These are phyloP conservation scores for Stipa capillata DNA, from an alignment of 176 grass and related monocot genomes.

Conservation along the genomic window DNA sequence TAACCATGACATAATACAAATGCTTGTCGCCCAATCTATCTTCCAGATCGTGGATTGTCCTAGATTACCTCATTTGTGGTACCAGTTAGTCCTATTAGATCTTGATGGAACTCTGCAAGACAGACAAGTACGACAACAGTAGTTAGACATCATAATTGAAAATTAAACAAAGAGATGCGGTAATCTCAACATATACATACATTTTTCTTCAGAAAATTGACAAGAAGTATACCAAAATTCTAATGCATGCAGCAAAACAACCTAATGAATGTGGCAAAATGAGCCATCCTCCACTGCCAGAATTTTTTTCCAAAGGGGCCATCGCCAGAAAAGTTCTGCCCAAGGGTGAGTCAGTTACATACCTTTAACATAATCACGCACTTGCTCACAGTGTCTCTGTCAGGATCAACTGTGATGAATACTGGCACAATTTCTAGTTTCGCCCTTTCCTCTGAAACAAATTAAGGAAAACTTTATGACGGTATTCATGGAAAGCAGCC, in stretches of 20 bases:
- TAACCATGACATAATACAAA: too few species aligned
- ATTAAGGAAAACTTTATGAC: neutral
- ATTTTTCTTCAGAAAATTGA: neutral
- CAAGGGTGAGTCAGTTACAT: neutral
- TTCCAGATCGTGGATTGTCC: too few species aligned
- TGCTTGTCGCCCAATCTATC: too few species aligned
- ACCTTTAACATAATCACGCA: constrained; percentile 69
- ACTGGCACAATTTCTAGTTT: constrained; percentile 64
- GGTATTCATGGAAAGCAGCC: neutral
- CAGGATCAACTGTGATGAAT: constrained; percentile 76
- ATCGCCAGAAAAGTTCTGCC: neutral
- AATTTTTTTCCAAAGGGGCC: neutral
- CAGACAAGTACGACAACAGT: neutral
- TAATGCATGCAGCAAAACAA: neutral
- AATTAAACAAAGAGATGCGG: neutral
- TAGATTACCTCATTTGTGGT: too few species aligned
- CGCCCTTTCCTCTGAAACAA: constrained; percentile 41
- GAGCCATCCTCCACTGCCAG: neutral
- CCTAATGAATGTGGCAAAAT: neutral
- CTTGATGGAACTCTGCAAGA: constrained; percentile 25
- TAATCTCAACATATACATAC: neutral
- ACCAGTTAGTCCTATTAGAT: too few species aligned
- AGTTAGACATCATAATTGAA: neutral
- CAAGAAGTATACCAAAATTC: neutral
- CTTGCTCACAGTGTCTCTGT: constrained; percentile 74